A percentile compares a stretch with the other conserved stretches of the same genome.
phyloP scores from a whole-genome alignment of 257 asterid species.

The Marsdenia floribunda region DNA sequence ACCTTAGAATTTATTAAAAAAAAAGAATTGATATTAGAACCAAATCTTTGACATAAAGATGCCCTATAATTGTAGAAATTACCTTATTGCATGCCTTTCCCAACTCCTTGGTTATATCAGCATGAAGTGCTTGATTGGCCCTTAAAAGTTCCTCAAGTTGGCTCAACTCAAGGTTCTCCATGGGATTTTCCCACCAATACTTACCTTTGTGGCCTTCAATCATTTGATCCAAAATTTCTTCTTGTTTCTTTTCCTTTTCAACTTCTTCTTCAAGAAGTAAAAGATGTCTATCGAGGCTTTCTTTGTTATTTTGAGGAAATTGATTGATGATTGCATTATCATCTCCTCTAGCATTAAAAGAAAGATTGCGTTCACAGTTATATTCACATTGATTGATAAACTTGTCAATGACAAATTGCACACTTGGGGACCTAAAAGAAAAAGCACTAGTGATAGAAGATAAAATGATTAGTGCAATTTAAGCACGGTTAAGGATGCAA shows the following conservation, averaged over 20 bases:
- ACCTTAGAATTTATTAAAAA: too few relatives aligned
- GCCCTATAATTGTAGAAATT: not conserved
- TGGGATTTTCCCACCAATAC: not conserved
- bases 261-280: not conserved
- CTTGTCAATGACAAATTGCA: not conserved
- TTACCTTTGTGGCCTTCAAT: not conserved
- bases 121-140: not conserved
- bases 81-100: not conserved
- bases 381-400: not conserved
- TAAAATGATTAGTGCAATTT: not conserved
- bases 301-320: too few relatives aligned
- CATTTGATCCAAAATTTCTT: not conserved
- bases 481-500: not conserved
- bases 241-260: not conserved
- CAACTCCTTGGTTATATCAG: not conserved
- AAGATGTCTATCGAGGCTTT: not conserved
- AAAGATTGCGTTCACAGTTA: too few relatives aligned
- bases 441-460: not conserved
- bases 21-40: too few relatives aligned
- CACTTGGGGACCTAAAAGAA: not conserved
- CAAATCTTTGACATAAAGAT: too few relatives aligned
- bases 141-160: not conserved
- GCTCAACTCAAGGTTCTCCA: not conserved
- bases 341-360: not conserved
- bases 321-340: accelerated